Percentiles rank a stretch among this genome's conserved stretches.
Conservation (phyloP, 805 yeast genomes). For the Kregervanrija fluxuum region DNA sequence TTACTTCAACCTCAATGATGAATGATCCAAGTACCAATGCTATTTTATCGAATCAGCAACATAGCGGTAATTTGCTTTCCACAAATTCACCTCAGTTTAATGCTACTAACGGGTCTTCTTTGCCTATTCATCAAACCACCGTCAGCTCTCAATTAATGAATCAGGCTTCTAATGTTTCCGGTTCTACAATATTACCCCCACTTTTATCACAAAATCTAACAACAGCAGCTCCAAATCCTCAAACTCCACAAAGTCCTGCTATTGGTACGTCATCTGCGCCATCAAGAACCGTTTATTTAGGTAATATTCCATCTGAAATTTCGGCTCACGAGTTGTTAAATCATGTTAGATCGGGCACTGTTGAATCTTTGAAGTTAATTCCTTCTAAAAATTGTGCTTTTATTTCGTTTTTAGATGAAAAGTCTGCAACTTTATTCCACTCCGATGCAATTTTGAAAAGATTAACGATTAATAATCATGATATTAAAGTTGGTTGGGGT, state of each 20-base stretch:
- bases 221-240: neutral
- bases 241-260: neutral
- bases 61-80: neutral
- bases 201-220: conserved; percentile 2
- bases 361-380: conserved; percentile 72
- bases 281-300: conserved; percentile 83
- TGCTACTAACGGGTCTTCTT: neutral
- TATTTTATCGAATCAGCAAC: neutral
- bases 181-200: conserved; percentile 1
- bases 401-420: conserved; percentile 81
- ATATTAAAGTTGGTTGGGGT: conserved; percentile 91
- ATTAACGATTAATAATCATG: conserved; percentile 71
- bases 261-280: conserved; percentile 15
- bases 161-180: neutral
- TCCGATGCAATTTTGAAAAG: conserved; percentile 87
- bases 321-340: conserved; percentile 77
- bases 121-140: neutral
- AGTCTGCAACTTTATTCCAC: conserved; percentile 84
- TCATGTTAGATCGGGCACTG: conserved; percentile 85
- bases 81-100: conserved; percentile 6
- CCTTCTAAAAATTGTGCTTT: conserved; percentile 86
- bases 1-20: conserved; percentile 1
- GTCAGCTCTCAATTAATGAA: neutral
- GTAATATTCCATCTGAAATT: conserved; percentile 77
- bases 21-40: neutral